phyloP scores from a whole-genome alignment of 805 yeast genomes.

The Metschnikowia arizonensis region DNA sequence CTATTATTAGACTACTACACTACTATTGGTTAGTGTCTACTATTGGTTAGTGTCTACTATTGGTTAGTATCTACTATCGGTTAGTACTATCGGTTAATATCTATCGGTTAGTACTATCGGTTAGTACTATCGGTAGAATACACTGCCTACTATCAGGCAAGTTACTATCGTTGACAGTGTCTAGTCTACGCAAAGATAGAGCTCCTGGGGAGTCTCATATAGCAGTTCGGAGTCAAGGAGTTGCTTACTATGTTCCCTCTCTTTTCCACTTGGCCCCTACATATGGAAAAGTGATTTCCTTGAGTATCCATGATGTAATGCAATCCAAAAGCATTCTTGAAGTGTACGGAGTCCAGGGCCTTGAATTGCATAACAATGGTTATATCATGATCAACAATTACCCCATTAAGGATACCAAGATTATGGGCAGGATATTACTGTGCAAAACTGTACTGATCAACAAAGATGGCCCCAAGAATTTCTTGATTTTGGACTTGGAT shows the following conservation, averaged over 20 bases:
- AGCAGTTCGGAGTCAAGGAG: conserved; percentile 23
- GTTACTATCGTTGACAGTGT: conserved; percentile 8
- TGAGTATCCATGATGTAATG: conserved; percentile 31
- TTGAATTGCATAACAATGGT: conserved; percentile 13
- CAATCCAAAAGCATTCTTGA: conserved; percentile 10
- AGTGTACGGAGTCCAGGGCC: conserved; percentile 17
- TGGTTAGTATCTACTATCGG: no score
- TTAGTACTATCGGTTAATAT: no score
- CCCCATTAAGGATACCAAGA: conserved; percentile 26
- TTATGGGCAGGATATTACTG: conserved; percentile 28
- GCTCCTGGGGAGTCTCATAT: conserved; percentile 36
- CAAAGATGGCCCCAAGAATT: conserved; percentile 9
- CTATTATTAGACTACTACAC: no score
- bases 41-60: no score
- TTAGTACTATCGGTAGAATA: no score
- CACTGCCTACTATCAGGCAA: no score
- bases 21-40: no score
- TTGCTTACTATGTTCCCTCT: conserved; percentile 30
- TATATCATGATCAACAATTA: conserved; percentile 27
- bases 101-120: no score
- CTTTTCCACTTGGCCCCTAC: conserved; percentile 33
- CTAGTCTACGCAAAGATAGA: conserved; percentile 21
- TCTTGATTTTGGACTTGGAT: conserved; percentile 25
- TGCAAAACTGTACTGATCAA: conserved; percentile 3
- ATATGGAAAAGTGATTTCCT: conserved; percentile 18